Conservation (phyloP, 345 rosid genomes). For the Populus simonii region DNA sequence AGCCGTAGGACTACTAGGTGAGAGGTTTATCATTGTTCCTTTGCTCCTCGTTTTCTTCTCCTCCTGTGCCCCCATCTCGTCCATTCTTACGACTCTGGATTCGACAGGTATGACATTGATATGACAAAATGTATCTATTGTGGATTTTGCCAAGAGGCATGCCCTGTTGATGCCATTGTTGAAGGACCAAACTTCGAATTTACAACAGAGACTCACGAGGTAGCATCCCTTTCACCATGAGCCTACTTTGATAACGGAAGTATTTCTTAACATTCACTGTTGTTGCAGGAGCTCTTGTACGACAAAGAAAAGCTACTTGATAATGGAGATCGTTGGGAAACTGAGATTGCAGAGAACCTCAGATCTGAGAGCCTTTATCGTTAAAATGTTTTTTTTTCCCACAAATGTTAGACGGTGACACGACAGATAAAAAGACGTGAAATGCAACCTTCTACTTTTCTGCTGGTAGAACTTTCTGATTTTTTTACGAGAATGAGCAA, state of each 20-base stretch:
- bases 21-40: slow-evolving; percentile 4
- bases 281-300: slow-evolving; percentile 77
- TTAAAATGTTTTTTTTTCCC: slow-evolving; percentile 25
- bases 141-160: slow-evolving; percentile 98
- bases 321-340: slow-evolving; percentile 96
- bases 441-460: neutral
- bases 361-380: slow-evolving; percentile 94
- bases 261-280: neutral
- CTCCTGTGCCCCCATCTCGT: neutral
- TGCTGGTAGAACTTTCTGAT: neutral
- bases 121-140: slow-evolving; percentile 98
- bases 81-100: neutral
- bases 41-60: neutral
- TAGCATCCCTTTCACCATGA: slow-evolving; percentile 10
- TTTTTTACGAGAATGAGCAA: neutral
- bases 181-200: slow-evolving; percentile 98
- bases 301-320: slow-evolving; percentile 97
- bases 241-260: neutral
- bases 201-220: slow-evolving; percentile 96
- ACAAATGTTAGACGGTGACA: neutral
- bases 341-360: slow-evolving; percentile 96
- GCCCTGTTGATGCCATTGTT: slow-evolving; percentile 98
- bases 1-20: slow-evolving; percentile 97
- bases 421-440: neutral
- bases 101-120: slow-evolving; percentile 80